Evolutionary conservation across 108 stramenopile species (phyloP).

Genomic region (Nannochloropsis salina): DNA sequence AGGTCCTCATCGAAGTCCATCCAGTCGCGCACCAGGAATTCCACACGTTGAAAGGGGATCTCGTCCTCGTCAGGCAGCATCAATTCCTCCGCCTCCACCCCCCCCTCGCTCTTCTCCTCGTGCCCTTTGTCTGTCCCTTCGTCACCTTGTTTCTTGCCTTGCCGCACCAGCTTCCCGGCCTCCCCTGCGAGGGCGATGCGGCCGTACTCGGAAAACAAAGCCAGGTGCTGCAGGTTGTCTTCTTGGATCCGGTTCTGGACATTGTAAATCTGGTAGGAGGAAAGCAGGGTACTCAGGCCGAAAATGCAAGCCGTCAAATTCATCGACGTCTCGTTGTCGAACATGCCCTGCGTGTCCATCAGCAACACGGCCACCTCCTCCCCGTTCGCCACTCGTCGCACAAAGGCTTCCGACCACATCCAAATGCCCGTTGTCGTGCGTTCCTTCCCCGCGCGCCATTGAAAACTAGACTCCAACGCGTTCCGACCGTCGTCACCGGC

Average conservation of each 20-base stretch:
- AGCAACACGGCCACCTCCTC: conserved; percentile 73
- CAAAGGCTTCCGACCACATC: conserved; percentile 96
- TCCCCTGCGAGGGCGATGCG: conserved; percentile 70
- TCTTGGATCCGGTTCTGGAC: conserved; percentile 95
- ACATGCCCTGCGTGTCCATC: conserved; percentile 99
- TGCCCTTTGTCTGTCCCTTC: conserved; percentile 34
- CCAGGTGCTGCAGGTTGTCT: conserved; percentile 96
- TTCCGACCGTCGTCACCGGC: background rate
- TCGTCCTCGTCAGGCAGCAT: conserved; percentile 41
- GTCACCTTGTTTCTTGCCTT: conserved; percentile 49
- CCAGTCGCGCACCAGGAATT: conserved; percentile 98
- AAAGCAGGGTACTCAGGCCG: conserved; percentile 81
- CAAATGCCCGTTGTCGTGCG: conserved; percentile 97
- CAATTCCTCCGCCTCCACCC: conserved; percentile 22
- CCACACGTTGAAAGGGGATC: conserved; percentile 87
- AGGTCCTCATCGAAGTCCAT: conserved; percentile 70
- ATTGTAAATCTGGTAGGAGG: conserved; percentile 87
- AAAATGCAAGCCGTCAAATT: conserved; percentile 91
- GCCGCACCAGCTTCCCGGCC: background rate
- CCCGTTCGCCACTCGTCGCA: conserved; percentile 53
- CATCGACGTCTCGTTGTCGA: conserved; percentile 97
- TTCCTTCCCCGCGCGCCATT: conserved; percentile 87
- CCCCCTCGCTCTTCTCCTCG: conserved; percentile 27
- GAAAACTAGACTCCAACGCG: conserved; percentile 59
- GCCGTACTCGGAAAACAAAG: conserved; percentile 95